Conservation (phyloP, 2,329 filamentous ascomycete genomes). For the Diaporthe sp. region DNA sequence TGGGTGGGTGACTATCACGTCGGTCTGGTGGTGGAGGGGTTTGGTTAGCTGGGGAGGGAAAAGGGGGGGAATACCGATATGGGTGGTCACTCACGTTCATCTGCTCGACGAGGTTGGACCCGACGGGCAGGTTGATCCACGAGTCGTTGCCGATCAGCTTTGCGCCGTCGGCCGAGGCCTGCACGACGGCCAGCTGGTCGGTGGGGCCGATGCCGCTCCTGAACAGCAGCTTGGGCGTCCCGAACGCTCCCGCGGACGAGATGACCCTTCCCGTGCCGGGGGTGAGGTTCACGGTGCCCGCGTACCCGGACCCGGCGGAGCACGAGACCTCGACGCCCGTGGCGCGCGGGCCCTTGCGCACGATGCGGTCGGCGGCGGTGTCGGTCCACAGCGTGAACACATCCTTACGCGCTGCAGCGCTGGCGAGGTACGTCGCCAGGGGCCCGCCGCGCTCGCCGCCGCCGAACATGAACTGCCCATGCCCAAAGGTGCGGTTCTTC, state of each 20-base stretch:
- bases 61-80: no score
- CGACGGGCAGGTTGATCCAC: conserved; percentile 71
- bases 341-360: conserved; percentile 72
- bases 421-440: conserved; percentile 78
- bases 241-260: conserved; percentile 76
- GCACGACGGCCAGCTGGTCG: conserved; percentile 68
- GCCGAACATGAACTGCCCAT: conserved; percentile 76
- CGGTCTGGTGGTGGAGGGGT: conserved; percentile 50
- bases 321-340: conserved; percentile 77
- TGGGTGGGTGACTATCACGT: conserved; percentile 59
- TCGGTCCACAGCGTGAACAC: conserved; percentile 79
- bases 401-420: conserved; percentile 60
- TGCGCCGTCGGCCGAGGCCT: conserved; percentile 62
- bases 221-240: conserved; percentile 76
- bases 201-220: conserved; percentile 76
- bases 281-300: conserved; percentile 72
- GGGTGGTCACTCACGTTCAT: conserved; percentile 45
- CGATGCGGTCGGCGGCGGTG: conserved; percentile 74
- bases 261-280: conserved; percentile 73
- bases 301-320: conserved; percentile 64
- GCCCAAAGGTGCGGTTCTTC: conserved; percentile 76
- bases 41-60: neutral
- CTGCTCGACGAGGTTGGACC: conserved; percentile 71
- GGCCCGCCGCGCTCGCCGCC: conserved; percentile 77
- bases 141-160: conserved; percentile 63